Evolutionary conservation across 345 rosid species (phyloP).

Genomic region (Citrus inodora): DNA sequence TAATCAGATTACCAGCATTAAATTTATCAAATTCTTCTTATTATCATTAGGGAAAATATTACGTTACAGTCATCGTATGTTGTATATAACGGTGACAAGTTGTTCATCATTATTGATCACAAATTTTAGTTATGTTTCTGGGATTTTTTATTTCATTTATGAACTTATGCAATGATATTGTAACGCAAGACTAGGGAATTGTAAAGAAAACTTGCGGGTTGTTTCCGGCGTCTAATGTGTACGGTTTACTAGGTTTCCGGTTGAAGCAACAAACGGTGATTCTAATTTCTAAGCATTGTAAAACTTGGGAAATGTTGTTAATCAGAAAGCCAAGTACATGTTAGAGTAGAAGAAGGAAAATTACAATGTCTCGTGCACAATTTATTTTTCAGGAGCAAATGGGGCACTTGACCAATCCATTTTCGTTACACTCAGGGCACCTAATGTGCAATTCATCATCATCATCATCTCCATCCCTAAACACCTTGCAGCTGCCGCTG

Average conservation of each 20-base stretch:
- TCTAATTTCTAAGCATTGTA: background rate
- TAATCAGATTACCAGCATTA: background rate
- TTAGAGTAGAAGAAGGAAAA: background rate
- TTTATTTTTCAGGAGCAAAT: slow-evolving; percentile 37
- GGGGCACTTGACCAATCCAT: slow-evolving; percentile 72
- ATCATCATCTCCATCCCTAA: slow-evolving; percentile 16
- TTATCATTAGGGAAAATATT: background rate
- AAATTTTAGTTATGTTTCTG: too few species aligned
- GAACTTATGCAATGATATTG: too few species aligned
- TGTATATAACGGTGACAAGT: too few species aligned
- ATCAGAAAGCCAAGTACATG: background rate
- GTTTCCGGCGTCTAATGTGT: too few species aligned
- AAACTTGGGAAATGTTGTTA: background rate
- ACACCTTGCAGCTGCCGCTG: slow-evolving; percentile 64
- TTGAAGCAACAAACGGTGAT: background rate
- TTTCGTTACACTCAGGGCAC: slow-evolving; percentile 78
- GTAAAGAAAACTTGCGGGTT: too few species aligned
- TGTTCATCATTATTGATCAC: background rate
- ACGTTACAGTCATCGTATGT: background rate
- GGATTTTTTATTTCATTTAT: too few species aligned
- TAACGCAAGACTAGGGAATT: too few species aligned
- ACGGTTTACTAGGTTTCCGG: background rate
- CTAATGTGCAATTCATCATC: slow-evolving; percentile 18
- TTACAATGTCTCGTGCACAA: background rate
- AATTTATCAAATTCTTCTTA: background rate